phyloP scores from a whole-genome alignment of 345 rosid species.

The Moringa oleifera region DNA sequence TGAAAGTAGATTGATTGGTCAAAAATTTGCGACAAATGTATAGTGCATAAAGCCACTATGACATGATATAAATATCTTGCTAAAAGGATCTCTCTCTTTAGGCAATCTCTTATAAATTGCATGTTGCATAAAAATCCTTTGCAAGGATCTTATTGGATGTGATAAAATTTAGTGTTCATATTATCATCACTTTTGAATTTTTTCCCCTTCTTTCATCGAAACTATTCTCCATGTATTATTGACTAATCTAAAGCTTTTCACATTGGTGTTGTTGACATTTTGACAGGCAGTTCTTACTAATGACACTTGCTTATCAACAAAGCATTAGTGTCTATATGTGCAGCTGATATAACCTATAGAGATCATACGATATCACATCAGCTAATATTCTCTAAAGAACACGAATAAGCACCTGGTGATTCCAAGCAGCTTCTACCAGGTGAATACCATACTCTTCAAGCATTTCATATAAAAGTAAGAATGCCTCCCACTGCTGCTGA shows the following conservation, averaged over 20 bases:
- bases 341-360: constrained; percentile 3
- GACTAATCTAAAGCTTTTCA: too few species aligned
- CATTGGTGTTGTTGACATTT: too few species aligned
- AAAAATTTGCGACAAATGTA: not conserved
- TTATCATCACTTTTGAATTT: too few species aligned
- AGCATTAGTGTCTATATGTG: not conserved
- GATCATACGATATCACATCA: too few species aligned
- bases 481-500: constrained; percentile 83
- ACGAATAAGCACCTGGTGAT: constrained; percentile 60
- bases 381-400: constrained; percentile 2
- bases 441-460: constrained; percentile 96
- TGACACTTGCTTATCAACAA: not conserved
- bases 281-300: not conserved
- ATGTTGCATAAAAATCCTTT: too few species aligned
- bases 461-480: constrained; percentile 83
- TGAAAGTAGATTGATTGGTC: not conserved
- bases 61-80: too few species aligned
- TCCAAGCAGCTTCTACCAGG: constrained; percentile 96
- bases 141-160: too few species aligned
- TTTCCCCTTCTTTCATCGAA: too few species aligned
- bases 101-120: too few species aligned
- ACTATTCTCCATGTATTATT: too few species aligned
- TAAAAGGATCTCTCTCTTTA: too few species aligned
- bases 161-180: too few species aligned
- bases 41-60: not conserved